Evolutionary conservation across 257 asterid genomes (phyloP), one percentile per base, ranked within the genome.

Genomic region (Solanum etuberosum): DNA sequence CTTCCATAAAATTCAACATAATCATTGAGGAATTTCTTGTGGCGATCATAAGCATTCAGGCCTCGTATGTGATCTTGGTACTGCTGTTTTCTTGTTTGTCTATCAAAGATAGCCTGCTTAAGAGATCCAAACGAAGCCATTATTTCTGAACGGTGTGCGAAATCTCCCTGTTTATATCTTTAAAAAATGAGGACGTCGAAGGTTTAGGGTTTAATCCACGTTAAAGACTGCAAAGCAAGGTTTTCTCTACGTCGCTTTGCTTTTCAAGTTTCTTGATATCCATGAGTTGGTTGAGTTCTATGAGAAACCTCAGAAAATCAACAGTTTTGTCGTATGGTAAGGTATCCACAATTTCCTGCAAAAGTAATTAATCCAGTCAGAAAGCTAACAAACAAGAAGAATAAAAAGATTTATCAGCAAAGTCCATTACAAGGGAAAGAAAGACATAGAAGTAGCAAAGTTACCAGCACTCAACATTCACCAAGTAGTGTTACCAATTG

Each of bases 1-100:
- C 86, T 92, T 90, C 99, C 98, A 91, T 97, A 97, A 91, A 91
- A 97, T 87, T 88, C 89, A 90, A 84, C 96, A 87, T 97, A 97
- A 88, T 97, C 99, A 86, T 92, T 89, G 90, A 97, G 61, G 88
- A 94, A 97, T 85, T 93, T 97, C 92, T 93, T 93, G 93, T 97
- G 99, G 86, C 99, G 99, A 89, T 97, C 98, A 87, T 94, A 97
- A 27, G 98, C 99, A 89, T 97, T 97, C 91, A 97, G 98, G 73
- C 99, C 99, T 89, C 92, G 95, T 32, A 97, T 91, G 85, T 94
- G 93, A 88, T 96, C 96, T 91, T 97, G 99, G 87, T 95, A 97
- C 77, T 97, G 98, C 98, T 91, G 98, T 88, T 92, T 95, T 89
- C 95, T 94, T 83, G 98, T 94, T 92, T 96, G 93, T 87, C 90